Base-by-base conservation (phyloP, 2,329 filamentous ascomycete genomes). In the Diplodia seriata region DNA sequence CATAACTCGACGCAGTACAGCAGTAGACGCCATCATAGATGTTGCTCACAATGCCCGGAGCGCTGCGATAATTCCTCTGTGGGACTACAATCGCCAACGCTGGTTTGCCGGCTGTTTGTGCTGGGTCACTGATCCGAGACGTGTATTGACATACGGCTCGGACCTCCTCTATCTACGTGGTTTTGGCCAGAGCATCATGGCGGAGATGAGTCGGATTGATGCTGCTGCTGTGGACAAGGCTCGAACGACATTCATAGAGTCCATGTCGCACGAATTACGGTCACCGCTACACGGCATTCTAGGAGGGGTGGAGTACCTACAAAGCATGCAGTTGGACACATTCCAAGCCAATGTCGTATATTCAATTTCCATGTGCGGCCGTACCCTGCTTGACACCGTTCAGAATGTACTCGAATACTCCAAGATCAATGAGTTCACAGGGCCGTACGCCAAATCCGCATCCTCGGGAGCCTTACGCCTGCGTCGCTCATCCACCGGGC, bases 301-400 rank as follows among this genome's bases (percentile, higher is more conserved):
- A 11, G 67, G 57, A 18, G 49, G 36, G 1, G 18, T 59, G 3
- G 65, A 67, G 18, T 67, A 49, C 14, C 49, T 74, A 4, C 67
- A 72, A n/a, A 71, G 71, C 23, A 72, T 69, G 7, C 11, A 12
- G 8, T 18, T 56, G 1, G 53, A 55, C 15, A 15, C 63, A 12
- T 56, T 47, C 11, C 63, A 66, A 8, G n/a, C 5, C 1, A 23
- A 43, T 4, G 43, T 49, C 4, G 9, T 66, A n/a, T 49, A 38
- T 11, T 56, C 79, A 0, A 76, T 82, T 15, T 74, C 77, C 33
- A 77, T 73, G 15, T 83, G 80, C 68, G 81, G 78, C 0, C 73
- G 76, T 1, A 81, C 81, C 1, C 71, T 83, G 0, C 71, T 82
- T 0, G 80, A 81, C 57, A 81, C 79, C 0, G 76, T 83, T 49